Evolutionary conservation across 176 grass and related monocot genomes (phyloP), one percentile per base, ranked within the genome.

Genomic region (Typha latifolia): DNA sequence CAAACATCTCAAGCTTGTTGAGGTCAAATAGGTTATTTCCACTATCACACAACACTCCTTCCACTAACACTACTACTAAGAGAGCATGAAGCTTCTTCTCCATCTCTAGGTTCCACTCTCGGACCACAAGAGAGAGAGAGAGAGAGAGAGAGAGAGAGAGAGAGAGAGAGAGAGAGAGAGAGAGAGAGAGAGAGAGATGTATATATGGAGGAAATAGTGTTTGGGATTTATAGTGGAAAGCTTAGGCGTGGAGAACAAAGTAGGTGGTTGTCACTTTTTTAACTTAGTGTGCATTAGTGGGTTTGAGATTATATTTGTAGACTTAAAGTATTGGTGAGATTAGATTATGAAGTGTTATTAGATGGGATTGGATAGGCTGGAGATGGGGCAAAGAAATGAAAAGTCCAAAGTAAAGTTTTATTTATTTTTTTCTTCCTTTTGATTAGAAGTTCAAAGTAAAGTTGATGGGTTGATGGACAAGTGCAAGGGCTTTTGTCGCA

Each of bases 1-100:
- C 85, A 76, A 96, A 91, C 80, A 82, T 96, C 82, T 96, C 80
- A 56, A 96, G 88, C 72, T 49, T 16, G 3, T 49, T 50, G 32
- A 84, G 71, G 59, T 80, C 61, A 32, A 89, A 32, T 2, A 89
- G 29, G 12, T 9, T 11, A 6, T 57, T 57, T 49, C 10, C 24
- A 18, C 5, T 15, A 16, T 57, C 52, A 57, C 52, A 57, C 10
- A 57, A 15, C 19, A 57, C 52, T 57, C 15, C 52, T 56, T 20
- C 52, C 16, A 57, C 52, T 57, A 18, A 9, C 9, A 57, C 14
- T 57, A 20, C n/a, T 21, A 21, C 52, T 57, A 57, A 57, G 19
- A 57, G n/a, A 16, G 52, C n/a, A 21, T 20, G 16, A 57, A 20
- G 15, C 52, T 21, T 57, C 52, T 57, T 57, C 52, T 57, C 52